phyloP scores from a whole-genome alignment of 192 early-diverging fungal species.

The Coemansia sp. region DNA sequence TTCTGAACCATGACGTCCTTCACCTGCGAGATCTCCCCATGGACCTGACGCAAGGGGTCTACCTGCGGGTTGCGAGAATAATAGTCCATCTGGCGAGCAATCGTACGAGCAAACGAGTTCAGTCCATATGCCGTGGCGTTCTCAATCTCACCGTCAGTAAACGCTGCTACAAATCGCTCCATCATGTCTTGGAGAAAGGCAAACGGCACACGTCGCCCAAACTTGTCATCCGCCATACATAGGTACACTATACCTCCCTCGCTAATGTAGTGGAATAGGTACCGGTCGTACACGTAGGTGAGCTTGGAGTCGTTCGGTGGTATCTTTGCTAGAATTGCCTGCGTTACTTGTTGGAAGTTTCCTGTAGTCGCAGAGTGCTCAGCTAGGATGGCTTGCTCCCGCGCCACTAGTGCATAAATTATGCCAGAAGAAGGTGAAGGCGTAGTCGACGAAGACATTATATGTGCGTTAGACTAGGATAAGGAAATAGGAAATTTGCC shows the following conservation, averaged over 20 bases:
- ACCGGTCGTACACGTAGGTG: conserved; percentile 93
- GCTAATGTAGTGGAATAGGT: conserved; percentile 90
- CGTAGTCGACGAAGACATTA: conserved; percentile 9
- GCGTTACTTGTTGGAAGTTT: conserved; percentile 82
- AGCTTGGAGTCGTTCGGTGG: conserved; percentile 90
- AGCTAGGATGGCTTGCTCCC: conserved; percentile 74
- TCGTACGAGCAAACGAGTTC: conserved; percentile 78
- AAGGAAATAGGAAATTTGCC: not conserved
- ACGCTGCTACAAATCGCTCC: conserved; percentile 62
- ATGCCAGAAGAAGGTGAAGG: conserved; percentile 57
- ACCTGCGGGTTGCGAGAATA: conserved; percentile 71
- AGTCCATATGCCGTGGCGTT: conserved; percentile 72
- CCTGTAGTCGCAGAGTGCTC: conserved; percentile 83
- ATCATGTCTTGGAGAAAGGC: conserved; percentile 86
- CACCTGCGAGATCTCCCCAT: conserved; percentile 92
- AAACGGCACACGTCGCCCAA: conserved; percentile 83
- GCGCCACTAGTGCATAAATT: conserved; percentile 81
- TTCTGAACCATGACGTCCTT: too few relatives aligned
- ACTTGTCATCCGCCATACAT: conserved; percentile 81
- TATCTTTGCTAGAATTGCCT: conserved; percentile 88
- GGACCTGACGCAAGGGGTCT: conserved; percentile 79
- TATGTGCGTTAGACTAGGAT: not conserved
- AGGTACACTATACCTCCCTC: conserved; percentile 81
- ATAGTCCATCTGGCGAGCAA: conserved; percentile 87
- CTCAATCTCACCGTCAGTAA: conserved; percentile 59